Conservation (phyloP, 73 alveolate genomes). For the Durusdinium trenchii region DNA sequence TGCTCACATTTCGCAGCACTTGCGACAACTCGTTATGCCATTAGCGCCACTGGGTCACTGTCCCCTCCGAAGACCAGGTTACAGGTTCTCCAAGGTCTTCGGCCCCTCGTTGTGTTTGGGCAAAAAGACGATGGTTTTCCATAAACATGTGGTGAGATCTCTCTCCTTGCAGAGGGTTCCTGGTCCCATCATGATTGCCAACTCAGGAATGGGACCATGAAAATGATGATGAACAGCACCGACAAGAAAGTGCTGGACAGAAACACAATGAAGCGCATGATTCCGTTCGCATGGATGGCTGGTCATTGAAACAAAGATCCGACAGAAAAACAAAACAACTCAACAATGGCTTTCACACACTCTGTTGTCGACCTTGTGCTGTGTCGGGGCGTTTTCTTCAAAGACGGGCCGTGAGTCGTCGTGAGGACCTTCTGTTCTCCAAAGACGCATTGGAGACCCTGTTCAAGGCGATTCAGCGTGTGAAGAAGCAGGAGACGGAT, state of each 20-base stretch:
- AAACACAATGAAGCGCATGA: neutral
- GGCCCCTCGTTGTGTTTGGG: too few species aligned
- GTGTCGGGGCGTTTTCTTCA: neutral
- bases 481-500: constrained; percentile 70
- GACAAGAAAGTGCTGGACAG: constrained; percentile 54
- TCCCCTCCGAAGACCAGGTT: too few species aligned
- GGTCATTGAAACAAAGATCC: neutral
- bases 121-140: too few species aligned
- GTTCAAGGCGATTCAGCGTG: constrained; percentile 42
- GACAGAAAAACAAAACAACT: neutral
- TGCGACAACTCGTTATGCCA: too few species aligned
- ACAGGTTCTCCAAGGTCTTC: too few species aligned
- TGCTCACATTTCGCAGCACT: too few species aligned
- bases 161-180: neutral
- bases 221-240: constrained; percentile 89
- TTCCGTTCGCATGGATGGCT: neutral
- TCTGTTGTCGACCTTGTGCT: neutral
- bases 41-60: too few species aligned
- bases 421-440: constrained; percentile 27
- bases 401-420: neutral
- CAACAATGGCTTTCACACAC: neutral
- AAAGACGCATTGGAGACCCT: neutral
- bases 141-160: too few species aligned
- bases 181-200: neutral
- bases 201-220: constrained; percentile 58